phyloP scores from a whole-genome alignment of 1,139 yeast genomes.

The Hemisphaericaspora lyxosophila region DNA sequence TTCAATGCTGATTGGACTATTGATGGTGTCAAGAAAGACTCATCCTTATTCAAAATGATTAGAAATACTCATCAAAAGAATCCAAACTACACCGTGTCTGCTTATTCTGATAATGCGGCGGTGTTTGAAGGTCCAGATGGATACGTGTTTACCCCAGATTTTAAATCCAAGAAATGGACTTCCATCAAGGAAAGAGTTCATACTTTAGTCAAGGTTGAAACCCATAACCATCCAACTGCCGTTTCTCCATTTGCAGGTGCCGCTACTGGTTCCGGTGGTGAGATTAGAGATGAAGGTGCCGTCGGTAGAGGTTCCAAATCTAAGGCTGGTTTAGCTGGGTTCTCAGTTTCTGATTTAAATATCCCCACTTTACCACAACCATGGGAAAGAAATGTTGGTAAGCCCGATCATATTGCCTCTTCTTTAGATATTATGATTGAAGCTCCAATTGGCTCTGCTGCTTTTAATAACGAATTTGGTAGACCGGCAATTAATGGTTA shows the following conservation, averaged over 20 bases:
- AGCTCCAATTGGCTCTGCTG: slow-evolving; percentile 97
- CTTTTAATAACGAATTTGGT: slow-evolving; percentile 98
- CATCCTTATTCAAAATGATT: slow-evolving; percentile 89
- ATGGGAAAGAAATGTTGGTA: slow-evolving; percentile 88
- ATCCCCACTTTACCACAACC: slow-evolving; percentile 88
- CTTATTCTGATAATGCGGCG: slow-evolving; percentile 99
- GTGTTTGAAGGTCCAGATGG: slow-evolving; percentile 86
- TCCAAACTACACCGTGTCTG: slow-evolving; percentile 85
- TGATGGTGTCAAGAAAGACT: slow-evolving; percentile 73
- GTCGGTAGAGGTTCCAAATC: slow-evolving; percentile 98
- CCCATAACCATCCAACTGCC: slow-evolving; percentile 99
- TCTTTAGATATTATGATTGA: slow-evolving; percentile 93
- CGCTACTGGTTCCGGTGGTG: slow-evolving; percentile 99
- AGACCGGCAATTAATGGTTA: slow-evolving; percentile 97
- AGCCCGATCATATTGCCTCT: slow-evolving; percentile 91
- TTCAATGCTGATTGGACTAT: slow-evolving; percentile 99
- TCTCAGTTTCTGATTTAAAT: slow-evolving; percentile 83
- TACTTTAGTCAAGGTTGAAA: slow-evolving; percentile 92
- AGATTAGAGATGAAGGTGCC: slow-evolving; percentile 99
- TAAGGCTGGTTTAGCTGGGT: slow-evolving; percentile 95
- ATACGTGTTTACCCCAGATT: slow-evolving; percentile 75
- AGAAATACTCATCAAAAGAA: slow-evolving; percentile 84
- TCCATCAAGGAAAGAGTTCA: slow-evolving; percentile 78
- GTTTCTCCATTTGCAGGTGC: slow-evolving; percentile 99
- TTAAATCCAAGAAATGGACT: slow-evolving; percentile 68